Percentiles rank a stretch among this genome's conserved stretches.
Conservation (phyloP, 2,329 filamentous ascomycete genomes). For the Colletotrichum ledebouriae region DNA sequence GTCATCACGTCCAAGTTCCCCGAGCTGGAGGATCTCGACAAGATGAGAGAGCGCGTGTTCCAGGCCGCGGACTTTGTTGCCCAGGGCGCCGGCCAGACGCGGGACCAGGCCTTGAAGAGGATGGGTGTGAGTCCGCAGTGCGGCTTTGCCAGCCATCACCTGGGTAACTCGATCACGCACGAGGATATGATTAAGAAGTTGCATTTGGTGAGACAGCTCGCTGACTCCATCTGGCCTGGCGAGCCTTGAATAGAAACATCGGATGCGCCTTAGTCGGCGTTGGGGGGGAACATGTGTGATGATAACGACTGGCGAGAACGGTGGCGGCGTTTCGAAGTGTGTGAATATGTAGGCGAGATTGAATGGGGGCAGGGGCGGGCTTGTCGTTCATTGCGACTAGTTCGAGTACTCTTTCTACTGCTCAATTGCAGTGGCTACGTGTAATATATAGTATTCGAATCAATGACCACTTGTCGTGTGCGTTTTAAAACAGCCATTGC, state of each 20-base stretch:
- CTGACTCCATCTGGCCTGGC: conserved; percentile 39
- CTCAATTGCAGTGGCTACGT: too few species aligned
- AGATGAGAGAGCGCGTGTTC: conserved; percentile 66
- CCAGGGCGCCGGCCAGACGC: conserved; percentile 70
- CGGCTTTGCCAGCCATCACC: conserved; percentile 70
- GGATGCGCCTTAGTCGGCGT: background rate
- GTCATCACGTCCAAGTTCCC: conserved; percentile 73
- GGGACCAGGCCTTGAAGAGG: conserved; percentile 74
- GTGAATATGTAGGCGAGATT: too few species aligned
- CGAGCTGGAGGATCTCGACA: conserved; percentile 66
- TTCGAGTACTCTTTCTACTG: too few species aligned
- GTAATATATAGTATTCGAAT: too few species aligned
- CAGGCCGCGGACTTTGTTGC: conserved; percentile 76
- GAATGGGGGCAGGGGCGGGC: too few species aligned
- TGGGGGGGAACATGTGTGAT: background rate
- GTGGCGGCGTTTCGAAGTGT: too few species aligned
- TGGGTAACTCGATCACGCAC: conserved; percentile 38
- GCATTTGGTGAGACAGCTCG: conserved; percentile 34
- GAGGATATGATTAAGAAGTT: conserved; percentile 39
- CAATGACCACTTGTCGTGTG: too few species aligned
- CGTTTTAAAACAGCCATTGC: background rate
- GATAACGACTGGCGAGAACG: too few species aligned
- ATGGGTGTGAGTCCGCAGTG: conserved; percentile 79
- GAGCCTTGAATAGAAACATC: conserved; percentile 21
- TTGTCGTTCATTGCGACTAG: too few species aligned